Base-by-base conservation (phyloP, 768 basidiomycete species). In the Kwoniella pini region DNA sequence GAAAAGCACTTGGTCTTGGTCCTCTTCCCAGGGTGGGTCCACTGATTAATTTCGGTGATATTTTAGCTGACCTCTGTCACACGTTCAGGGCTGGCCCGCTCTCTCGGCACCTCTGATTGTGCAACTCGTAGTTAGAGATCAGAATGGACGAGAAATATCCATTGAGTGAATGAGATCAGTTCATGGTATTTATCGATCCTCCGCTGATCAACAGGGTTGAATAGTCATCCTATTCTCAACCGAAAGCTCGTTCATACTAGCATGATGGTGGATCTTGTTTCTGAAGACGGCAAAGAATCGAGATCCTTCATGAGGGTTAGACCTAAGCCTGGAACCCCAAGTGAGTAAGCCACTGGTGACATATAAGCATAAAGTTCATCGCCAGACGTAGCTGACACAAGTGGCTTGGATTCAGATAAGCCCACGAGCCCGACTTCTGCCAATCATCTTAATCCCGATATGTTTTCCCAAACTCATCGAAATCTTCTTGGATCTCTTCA, bases 261-360 rank as follows among this genome's bases (percentile, higher is more conserved):
- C 26, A 51, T 59, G 50, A 59, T 42, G 38, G 57, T 59, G 22
- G 57, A 59, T 26, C 57, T 59, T 39, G 57, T 59, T 19, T 59
- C 57, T 3, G 40, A 50, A n/a, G 50, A 59, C 30, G 57, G 57
- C 2, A 30, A 9, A 13, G 15, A 59, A 19, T 52, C 33, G 26
- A 31, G 57, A 19, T 52, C 57, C 5, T 27, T 45, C 30, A 59
- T 59, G 57, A 19, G 57, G 13, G 46, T 58, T 27, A 40, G 46
- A 31, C 46, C 28, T 17, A 27, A 30, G 5, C 24, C 22, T n/a
- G 30, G 4, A 7, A 22, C 38, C 21, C 30, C 44, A 9, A 19
- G 55, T 55, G 22, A 46, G 55, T 36, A 7, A 15, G 33, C 33
- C 33, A 7, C 33, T 36, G 33, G 15, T 57, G 30, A 6, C n/a